Conservation (phyloP, 441 rosid species). For the Populus hybrid region DNA sequence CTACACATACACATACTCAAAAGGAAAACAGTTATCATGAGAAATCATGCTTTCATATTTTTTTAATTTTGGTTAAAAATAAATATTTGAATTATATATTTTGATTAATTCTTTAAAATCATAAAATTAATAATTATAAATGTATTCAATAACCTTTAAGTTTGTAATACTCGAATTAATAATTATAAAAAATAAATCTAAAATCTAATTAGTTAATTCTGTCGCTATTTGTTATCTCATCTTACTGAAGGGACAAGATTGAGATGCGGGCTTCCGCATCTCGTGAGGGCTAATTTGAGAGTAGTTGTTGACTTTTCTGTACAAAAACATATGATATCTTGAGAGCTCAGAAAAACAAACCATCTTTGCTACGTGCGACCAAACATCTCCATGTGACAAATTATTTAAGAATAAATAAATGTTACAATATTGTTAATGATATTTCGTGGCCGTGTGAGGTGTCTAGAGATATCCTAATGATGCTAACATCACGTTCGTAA, state of each 20-base stretch:
- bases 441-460: too few relatives aligned
- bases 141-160: accelerated
- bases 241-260: neutral
- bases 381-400: neutral
- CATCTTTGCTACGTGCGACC: neutral
- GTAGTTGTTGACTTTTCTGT: neutral
- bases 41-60: neutral
- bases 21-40: neutral
- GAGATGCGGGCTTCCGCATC: neutral
- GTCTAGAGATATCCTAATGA: too few relatives aligned
- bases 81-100: accelerated
- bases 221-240: neutral
- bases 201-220: too few relatives aligned
- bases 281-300: neutral
- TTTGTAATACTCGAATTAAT: too few relatives aligned
- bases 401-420: too few relatives aligned
- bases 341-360: neutral
- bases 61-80: too few relatives aligned
- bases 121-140: too few relatives aligned
- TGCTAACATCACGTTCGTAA: too few relatives aligned
- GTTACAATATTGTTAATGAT: neutral
- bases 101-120: accelerated
- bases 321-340: neutral
- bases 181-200: too few relatives aligned
- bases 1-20: neutral